phyloP scores from a whole-genome alignment of 2,329 filamentous ascomycete species.

The Alternaria sp. region DNA sequence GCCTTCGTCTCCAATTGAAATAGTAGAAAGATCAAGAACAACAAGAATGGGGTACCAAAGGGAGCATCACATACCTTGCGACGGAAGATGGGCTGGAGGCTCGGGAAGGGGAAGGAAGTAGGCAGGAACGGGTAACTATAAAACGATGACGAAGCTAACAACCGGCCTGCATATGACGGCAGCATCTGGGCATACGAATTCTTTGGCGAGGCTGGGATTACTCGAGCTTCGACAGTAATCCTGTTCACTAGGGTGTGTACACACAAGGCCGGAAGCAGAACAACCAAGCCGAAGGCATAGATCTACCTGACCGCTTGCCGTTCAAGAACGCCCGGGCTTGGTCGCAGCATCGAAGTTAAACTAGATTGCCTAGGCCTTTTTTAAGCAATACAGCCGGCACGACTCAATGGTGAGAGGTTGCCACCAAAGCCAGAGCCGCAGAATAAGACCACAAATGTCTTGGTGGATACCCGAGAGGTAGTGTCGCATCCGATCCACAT shows the following conservation, averaged over 20 bases:
- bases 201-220: constrained; percentile 38
- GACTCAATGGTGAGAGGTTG: constrained; percentile 22
- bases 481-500: constrained; percentile 36
- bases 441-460: constrained; percentile 23
- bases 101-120: constrained; percentile 24
- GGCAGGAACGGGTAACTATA: constrained; percentile 42
- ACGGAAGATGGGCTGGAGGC: constrained; percentile 38
- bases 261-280: constrained; percentile 33
- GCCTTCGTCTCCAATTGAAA: not conserved
- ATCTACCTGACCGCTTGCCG: constrained; percentile 15
- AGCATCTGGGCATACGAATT: constrained; percentile 23
- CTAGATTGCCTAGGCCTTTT: constrained; percentile 33
- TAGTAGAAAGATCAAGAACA: not conserved
- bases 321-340: constrained; percentile 25
- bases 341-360: constrained; percentile 22
- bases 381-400: constrained; percentile 28
- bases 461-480: constrained; percentile 30
- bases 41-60: not conserved
- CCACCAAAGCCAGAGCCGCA: constrained; percentile 27
- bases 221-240: constrained; percentile 35
- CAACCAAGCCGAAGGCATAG: constrained; percentile 35
- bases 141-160: constrained; percentile 27
- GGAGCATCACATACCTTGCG: constrained; percentile 38
- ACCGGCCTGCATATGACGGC: constrained; percentile 33
- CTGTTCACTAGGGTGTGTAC: constrained; percentile 35